A percentile compares a stretch with the other conserved stretches of the same genome.
Conservation (phyloP, 2,329 filamentous ascomycete species). For the Coniella vitis region DNA sequence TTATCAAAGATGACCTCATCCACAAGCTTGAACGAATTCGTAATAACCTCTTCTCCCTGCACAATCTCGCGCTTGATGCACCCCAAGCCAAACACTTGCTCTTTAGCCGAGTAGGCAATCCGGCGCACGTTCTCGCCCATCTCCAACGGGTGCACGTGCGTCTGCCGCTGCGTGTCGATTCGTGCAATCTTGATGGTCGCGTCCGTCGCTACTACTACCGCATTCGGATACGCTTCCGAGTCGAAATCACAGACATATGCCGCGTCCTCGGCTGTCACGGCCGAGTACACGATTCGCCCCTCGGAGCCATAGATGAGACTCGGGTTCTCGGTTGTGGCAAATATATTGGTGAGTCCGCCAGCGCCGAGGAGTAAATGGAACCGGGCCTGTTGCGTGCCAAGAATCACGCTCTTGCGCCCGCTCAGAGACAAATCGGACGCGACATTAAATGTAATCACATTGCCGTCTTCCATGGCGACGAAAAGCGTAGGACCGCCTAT, state of each 20-base stretch:
- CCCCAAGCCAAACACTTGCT: conserved; percentile 80
- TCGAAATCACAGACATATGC: conserved; percentile 78
- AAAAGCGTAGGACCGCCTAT: conserved; percentile 66
- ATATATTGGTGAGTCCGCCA: conserved; percentile 67
- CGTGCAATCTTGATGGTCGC: conserved; percentile 70
- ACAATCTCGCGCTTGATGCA: conserved; percentile 71
- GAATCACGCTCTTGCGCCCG: conserved; percentile 69
- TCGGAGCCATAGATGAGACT: conserved; percentile 89
- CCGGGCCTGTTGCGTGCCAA: conserved; percentile 78
- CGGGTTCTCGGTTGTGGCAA: conserved; percentile 89
- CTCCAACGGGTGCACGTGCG: conserved; percentile 75
- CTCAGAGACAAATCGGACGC: conserved; percentile 58
- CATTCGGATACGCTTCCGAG: conserved; percentile 69
- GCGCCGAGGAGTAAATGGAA: conserved; percentile 70
- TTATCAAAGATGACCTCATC: conserved; percentile 84
- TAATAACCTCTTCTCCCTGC: conserved; percentile 65
- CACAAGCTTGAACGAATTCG: conserved; percentile 78
- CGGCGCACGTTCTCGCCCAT: conserved; percentile 79
- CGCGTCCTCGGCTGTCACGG: conserved; percentile 83
- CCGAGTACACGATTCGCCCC: conserved; percentile 83
- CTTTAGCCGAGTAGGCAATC: conserved; percentile 73
- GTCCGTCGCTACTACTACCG: conserved; percentile 74
- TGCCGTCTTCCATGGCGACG: conserved; percentile 86
- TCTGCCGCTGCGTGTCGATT: conserved; percentile 79
- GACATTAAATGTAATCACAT: conserved; percentile 76